Evolutionary conservation across 2,329 filamentous ascomycete genomes (phyloP), one percentile per base, ranked within the genome.

Genomic region (Furcasterigmium sp.): DNA sequence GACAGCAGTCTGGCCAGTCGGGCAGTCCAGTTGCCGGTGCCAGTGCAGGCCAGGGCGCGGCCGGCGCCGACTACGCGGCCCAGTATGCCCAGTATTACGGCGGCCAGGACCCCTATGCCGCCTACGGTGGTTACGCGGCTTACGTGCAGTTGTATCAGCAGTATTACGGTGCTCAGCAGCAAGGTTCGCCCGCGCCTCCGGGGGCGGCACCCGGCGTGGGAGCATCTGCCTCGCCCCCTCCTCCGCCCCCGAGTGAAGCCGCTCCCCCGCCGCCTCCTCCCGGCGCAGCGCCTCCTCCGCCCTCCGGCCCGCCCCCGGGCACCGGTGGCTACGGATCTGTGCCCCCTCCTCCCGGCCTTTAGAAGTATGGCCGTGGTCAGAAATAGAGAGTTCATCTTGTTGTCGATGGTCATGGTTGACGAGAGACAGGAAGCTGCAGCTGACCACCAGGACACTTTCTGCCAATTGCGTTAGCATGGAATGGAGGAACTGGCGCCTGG

Each of bases 61-160:
- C 54, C 34, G 51, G 56, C 8, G 50, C 57, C 5, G 86, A 94
- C 55, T 93, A 93, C 61, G 80, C 80, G 41, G 81, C 85, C 15
- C 86, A 91, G 57, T 94, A 94, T 61, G 84, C 87, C 3, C 85
- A 90, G 60, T 93, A 94, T 63, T 91, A 91, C 48, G 75, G 74
- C 49, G 73, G 73, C 43, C 71, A 78, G 49, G 89, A 96, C 57
- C 91, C 91, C 0, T 96, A 96, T 61, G 89, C 89, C 34, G 82
- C 87, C 8, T 96, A 93, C 54, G 91, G 91, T 49, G 91, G 91
- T 43, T 96, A 93, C 64, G 78, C 84, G 53, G 86, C 85, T 35
- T 84, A 84, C 53, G 69, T 77, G 50, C 83, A 86, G 53, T 84
- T 86, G 64, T 89, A 89, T 54, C 82, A 87, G 57, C 82, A 87